Percentiles rank a stretch among this genome's conserved stretches.
Conservation (phyloP, 495 filamentous ascomycete species). For the Hypomontagnella monticulosa region DNA sequence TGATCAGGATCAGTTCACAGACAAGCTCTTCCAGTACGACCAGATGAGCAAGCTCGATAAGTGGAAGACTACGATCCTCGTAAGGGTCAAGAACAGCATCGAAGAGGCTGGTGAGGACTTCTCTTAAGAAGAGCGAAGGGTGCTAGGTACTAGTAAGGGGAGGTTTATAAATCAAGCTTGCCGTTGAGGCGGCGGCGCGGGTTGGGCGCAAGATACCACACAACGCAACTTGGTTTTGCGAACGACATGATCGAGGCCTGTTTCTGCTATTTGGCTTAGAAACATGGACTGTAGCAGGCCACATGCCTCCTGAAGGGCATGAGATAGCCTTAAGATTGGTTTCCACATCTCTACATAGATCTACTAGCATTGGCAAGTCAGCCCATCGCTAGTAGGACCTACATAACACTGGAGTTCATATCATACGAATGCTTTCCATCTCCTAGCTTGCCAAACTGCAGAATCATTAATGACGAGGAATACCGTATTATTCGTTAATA, state of each 20-base stretch:
- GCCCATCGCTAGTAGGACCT: constrained; percentile 1
- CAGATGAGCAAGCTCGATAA: constrained; percentile 91
- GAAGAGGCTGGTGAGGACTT: constrained; percentile 74
- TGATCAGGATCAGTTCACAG: constrained; percentile 82
- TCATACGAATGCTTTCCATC: too few relatives aligned
- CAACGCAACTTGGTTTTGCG: constrained; percentile 3
- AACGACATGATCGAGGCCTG: constrained; percentile 18
- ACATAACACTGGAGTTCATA: constrained; percentile 4
- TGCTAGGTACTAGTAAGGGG: not conserved
- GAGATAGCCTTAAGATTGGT: constrained; percentile 12
- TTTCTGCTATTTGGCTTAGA: constrained; percentile 22
- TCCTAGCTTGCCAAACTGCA: too few relatives aligned
- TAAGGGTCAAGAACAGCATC: constrained; percentile 83
- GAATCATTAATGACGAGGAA: too few relatives aligned
- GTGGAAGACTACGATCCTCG: constrained; percentile 90
- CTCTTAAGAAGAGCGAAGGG: constrained; percentile 42
- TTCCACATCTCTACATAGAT: constrained; percentile 4
- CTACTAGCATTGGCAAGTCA: not conserved
- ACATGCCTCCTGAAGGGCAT: constrained; percentile 15
- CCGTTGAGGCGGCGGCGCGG: constrained; percentile 11
- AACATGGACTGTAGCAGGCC: constrained; percentile 7
- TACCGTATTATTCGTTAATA: too few relatives aligned
- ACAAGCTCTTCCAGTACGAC: constrained; percentile 87
- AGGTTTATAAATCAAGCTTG: constrained; percentile 15
- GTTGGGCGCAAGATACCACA: constrained; percentile 4